phyloP scores from a whole-genome alignment of 140 eudicot species.

The Bidens hawaiensis region DNA sequence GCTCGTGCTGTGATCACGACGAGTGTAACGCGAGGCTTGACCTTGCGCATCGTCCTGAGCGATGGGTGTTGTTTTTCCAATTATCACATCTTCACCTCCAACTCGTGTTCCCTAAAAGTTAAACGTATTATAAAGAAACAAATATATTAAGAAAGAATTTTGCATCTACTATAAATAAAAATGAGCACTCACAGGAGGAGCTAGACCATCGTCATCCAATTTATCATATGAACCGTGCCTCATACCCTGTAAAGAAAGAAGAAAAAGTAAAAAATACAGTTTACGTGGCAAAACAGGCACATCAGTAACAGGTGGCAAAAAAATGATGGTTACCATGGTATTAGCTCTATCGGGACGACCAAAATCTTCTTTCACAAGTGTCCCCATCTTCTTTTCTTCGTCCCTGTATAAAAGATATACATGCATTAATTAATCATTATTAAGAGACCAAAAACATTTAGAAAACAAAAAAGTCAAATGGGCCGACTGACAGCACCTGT shows the following conservation, averaged over 20 bases:
- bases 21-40: conserved; percentile 76
- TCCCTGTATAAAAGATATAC: conserved; percentile 39
- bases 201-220: conserved; percentile 94
- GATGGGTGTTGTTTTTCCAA: conserved; percentile 92
- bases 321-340: conserved; percentile 49
- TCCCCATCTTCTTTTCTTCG: conserved; percentile 98
- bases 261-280: background rate
- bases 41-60: conserved; percentile 83
- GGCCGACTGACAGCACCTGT: conserved; percentile 36
- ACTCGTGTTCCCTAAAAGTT: conserved; percentile 68
- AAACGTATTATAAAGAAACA: background rate
- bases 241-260: conserved; percentile 59
- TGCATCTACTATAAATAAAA: background rate
- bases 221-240: conserved; percentile 98
- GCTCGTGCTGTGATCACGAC: conserved; percentile 87
- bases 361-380: conserved; percentile 89
- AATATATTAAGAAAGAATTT: background rate
- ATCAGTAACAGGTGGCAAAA: background rate
- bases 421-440: conserved; percentile 21
- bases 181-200: conserved; percentile 72
- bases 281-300: background rate
- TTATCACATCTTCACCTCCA: conserved; percentile 94
- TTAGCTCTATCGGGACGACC: conserved; percentile 89
- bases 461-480: background rate
- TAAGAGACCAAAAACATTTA: background rate